Evolutionary conservation across 2,329 filamentous ascomycete species (phyloP), one percentile per base, ranked within the genome.

Genomic region (Aspergillus phoenicis): DNA sequence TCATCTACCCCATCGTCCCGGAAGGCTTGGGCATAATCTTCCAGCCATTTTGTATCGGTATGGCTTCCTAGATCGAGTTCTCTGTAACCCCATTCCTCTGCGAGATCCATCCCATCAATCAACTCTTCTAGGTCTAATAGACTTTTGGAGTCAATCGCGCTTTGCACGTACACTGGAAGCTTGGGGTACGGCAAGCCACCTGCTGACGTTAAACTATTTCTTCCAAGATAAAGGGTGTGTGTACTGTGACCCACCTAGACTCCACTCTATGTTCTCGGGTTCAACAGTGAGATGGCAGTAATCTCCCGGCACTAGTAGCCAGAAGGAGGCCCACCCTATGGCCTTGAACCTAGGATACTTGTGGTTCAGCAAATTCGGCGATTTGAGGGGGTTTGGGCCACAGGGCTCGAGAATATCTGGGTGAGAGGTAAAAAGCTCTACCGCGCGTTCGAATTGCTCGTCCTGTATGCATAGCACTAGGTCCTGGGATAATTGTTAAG

Each of bases 151-250:
- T 70, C 68, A 11, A 71, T 49, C 13, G 68, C 51, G 43, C 64
- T 65, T 47, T 70, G 64, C 20, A 57, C 65, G 48, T 57, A 66
- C 17, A 55, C 51, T 8, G 52, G n/a, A 4, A 69, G 61, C 28
- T 64, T 66, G 43, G 66, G 66, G 48, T 65, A 68, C 11, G 66
- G 61, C 3, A 69, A 33, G 41, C 60, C 60, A 11, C 57, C 57
- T 60, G 17, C 11, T 26, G 13, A 11, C 4, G 17, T 13, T 47
- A 47, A 3, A 15, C 38, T 5, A 5, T 24, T 24, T 6, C 41
- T 22, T 11, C 8, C 8, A 13, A 13, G 7, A 3, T 15, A 6
- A 5, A 48, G 30, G 17, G 26, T 39, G 26, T 8, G 20, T 26
- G 22, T 13, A 28, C 20, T 47, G 48, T 20, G 13, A 49, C 57